These are phyloP conservation scores for Crocinoboletus sp. DNA, from an alignment of 1,284 basidiomycete genomes.

Conservation along the genomic window DNA sequence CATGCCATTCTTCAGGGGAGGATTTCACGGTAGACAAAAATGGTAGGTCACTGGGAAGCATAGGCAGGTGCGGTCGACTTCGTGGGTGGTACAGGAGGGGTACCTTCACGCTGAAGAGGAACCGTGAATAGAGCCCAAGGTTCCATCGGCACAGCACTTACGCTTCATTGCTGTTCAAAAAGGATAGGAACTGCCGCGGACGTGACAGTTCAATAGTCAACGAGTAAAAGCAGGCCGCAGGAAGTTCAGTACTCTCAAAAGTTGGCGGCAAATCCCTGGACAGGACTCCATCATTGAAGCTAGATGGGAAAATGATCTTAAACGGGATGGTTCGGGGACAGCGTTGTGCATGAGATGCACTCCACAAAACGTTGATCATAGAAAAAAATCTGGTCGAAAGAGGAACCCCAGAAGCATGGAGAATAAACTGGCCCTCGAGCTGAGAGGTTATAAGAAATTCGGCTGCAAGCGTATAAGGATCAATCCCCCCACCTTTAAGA, in stretches of 20 bases:
- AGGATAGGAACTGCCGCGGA: constrained; percentile 16
- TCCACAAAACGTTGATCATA: constrained; percentile 19
- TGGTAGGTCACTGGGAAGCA: constrained; percentile 21
- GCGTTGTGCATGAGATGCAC: constrained; percentile 5
- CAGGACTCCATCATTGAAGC: constrained; percentile 21
- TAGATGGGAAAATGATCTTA: constrained; percentile 17
- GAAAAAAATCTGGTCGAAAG: constrained; percentile 22
- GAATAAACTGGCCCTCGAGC: constrained; percentile 25
- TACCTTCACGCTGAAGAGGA: constrained; percentile 19
- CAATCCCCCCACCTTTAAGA: constrained; percentile 23
- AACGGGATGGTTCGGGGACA: constrained; percentile 27
- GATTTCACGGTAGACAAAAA: constrained; percentile 31
- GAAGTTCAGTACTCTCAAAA: constrained; percentile 14
- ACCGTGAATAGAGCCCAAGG: background rate
- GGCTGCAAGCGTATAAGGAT: background rate
- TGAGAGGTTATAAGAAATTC: constrained; percentile 10
- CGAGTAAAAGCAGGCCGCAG: constrained; percentile 24
- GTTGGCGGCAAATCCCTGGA: constrained; percentile 25
- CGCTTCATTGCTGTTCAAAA: constrained; percentile 20
- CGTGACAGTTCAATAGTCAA: constrained; percentile 22
- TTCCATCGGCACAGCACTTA: constrained; percentile 10
- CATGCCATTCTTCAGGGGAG: constrained; percentile 31
- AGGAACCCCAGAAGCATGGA: constrained; percentile 14
- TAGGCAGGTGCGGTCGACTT: constrained; percentile 23
- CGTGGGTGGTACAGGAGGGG: constrained; percentile 25